Base-by-base conservation (phyloP, 768 basidiomycete genomes). In the Pholiota microspora region DNA sequence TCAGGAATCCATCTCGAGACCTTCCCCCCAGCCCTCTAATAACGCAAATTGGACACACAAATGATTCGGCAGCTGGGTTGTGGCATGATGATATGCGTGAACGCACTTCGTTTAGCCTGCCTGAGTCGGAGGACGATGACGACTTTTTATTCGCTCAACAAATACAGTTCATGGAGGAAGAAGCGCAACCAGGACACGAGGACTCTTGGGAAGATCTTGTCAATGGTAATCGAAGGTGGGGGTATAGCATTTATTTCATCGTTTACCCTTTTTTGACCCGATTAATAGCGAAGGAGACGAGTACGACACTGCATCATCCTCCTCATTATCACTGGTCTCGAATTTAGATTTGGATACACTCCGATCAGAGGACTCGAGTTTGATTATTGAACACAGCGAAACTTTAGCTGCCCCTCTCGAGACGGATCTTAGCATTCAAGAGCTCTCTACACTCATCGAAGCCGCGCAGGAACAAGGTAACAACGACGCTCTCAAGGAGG, bases 401-500 rank as follows among this genome's bases (percentile, higher is more conserved):
- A 13, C 27, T 16, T 25, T n/a, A 15, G 21, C 49, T 18, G 21
- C 49, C 6, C 49, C 13, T 13, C 49, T 44, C 15, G 51, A 53
- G 32, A 16, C 51, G 9, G 53, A 54, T 16, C 34, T 54, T n/a
- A 54, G 34, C 8, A 54, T 54, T 16, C 9, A 23, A 9, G 42
- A 54, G 21, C 24, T 54, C 29, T 15, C 45, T 8, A 29, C 28
- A 10, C 46, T 54, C 21, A 40, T 54, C 5, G 35, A 38, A 18
- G 45, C 45, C 9, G 45, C 53, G 2, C 45, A 54, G 24, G 45
- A 47, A 16, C 9, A 27, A 8, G 36, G 35, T 21, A 49, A 54
- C 7, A 31, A 12, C 4, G 46, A 54, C 13, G 53, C 53, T n/a
- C 25, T 49, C 8, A 13, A 34, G 6, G 34, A 48, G 15, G 45